Base-by-base conservation (phyloP, 208 protist species). In the Tritrichomonas musculus region DNA sequence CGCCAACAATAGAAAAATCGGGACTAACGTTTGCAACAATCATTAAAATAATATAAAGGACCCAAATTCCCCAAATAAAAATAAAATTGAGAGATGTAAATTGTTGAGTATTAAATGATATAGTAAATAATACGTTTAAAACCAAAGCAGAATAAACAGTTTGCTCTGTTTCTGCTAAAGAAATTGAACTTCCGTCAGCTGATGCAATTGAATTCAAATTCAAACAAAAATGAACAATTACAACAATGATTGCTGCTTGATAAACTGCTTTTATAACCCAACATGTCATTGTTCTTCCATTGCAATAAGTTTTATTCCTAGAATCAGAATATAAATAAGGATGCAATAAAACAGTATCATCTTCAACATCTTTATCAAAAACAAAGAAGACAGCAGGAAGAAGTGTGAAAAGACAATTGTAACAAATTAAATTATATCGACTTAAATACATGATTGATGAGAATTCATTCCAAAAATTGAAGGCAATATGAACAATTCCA, bases 381-480 rank as follows among this genome's bases (percentile, higher is more conserved):
- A 84, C 1, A n/a, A 84, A 84, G 73, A 84, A 84, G 36, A 84
- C 36, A 22, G 53, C 73, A 30, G 93, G 93, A 4, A 94, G 44
- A 47, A 92, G 49, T 41, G 93, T 92, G 41, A 94, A 94, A 60
- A 94, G 73, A 30, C 66, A 64, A 44, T 94, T 94, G 41, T 92
- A 94, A n/a, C 60, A 92, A 20, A 92, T 65, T 30, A 94, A 77
- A n/a, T 92, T 94, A 53, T 92, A 72, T 9, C 69, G 50, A 39
- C 82, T 92, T 22, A 92, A 33, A 41, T 65, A 92, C 1, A 1
- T 36, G 9, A 13, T 13, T 17, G 33, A 77, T 20, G 72, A 92
- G 60, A 93, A 94, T 60, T 75, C 88, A 92, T 92, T 93, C 41
- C 41, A 80, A 77, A 44, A 80, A 0, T 30, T 9, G 39, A 47